Base-by-base conservation (phyloP, 1,139 yeast genomes). In the Yamadazyma songkhlaensis region DNA sequence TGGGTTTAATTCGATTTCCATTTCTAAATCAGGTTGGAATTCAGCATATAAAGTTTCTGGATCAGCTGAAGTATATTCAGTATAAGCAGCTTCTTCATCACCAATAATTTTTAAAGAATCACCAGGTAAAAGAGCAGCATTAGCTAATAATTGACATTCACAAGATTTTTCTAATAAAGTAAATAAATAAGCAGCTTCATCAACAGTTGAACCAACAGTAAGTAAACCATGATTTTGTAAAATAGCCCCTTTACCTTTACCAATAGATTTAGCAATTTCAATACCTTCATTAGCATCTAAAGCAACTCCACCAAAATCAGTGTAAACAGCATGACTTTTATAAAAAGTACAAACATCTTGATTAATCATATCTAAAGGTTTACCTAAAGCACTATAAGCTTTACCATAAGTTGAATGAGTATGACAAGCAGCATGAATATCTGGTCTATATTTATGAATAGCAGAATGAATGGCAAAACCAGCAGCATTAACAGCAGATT, bases 381-480 rank as follows among this genome's bases (percentile, higher is more conserved):
- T 74, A 17, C 89, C 92, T 53, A 84, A 80, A 0, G 84, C 69
- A 9, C 87, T 76, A 61, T 78, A 85, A 0, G 95, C 84, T 54
- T 83, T 83, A 36, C 95, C 95, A 53, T 78, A 74, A 25, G 73
- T 64, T 3, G 90, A 81, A 51, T 85, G 95, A 7, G 89, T 74
- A 57, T 85, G 95, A 54, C 92, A 83, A 2, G 94, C 94, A 15
- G 94, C 92, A 49, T 79, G 67, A 13, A 85, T 82, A 48, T 85
- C 90, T 2, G 90, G 92, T 43, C 94, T 72, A 6, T 87, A 84
- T 53, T 72, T 73, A 62, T 85, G 95, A 26, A 85, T 57, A 12
- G 86, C 89, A 1, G 85, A 77, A 53, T 85, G 95, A 59, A 85
- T 85, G 43, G 80, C 77, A 64, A 84, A 85, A 0, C 95, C 95